Evolutionary conservation across 148 eudicot genomes (phyloP).

Genomic region (Rhododendron simsii): DNA sequence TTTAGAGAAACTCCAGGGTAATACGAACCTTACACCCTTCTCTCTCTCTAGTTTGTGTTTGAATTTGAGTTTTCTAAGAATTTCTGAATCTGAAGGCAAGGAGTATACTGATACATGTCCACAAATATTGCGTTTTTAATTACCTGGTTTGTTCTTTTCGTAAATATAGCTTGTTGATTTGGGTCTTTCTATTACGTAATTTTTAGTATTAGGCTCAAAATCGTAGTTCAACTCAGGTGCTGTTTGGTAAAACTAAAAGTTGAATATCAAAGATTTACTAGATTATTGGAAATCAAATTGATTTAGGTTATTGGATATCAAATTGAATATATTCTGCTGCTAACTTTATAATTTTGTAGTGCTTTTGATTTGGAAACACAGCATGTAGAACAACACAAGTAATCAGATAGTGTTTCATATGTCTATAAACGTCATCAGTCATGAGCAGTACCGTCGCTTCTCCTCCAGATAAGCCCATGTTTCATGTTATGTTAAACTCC

Average conservation of each 20-base stretch:
- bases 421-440: background rate
- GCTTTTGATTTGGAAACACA: background rate
- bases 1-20: slow-evolving; percentile 28
- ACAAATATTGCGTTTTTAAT: background rate
- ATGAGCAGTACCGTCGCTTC: background rate
- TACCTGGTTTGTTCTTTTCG: background rate
- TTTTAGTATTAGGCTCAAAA: background rate
- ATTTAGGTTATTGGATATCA: background rate
- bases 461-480: background rate
- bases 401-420: background rate
- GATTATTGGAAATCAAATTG: background rate
- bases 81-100: background rate
- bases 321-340: background rate
- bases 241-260: background rate
- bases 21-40: background rate
- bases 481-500: background rate
- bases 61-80: background rate
- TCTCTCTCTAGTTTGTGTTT: background rate
- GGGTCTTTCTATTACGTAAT: background rate
- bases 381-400: background rate
- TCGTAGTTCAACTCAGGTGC: too few species aligned
- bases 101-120: background rate
- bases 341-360: background rate
- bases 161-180: background rate
- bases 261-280: too few species aligned